Percentiles rank a stretch among this genome's conserved stretches.
Conservation (phyloP, 805 yeast species). For the Candida endomychidarum region DNA sequence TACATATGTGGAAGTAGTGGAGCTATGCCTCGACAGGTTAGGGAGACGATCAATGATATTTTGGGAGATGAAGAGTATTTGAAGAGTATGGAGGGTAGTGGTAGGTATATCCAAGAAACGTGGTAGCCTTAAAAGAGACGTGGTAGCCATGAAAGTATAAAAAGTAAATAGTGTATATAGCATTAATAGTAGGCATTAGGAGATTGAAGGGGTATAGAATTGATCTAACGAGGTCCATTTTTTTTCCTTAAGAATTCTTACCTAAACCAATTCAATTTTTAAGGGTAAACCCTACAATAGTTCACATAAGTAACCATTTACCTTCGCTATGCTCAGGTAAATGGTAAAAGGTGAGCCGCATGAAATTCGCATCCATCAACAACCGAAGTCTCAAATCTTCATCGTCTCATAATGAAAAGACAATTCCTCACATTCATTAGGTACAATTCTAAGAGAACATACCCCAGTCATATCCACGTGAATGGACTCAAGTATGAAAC, state of each 20-base stretch:
- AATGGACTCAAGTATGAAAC: slow-evolving; percentile 53
- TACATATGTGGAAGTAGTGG: slow-evolving; percentile 94
- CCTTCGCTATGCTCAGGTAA: too few relatives aligned
- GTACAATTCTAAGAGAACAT: slow-evolving; percentile 3
- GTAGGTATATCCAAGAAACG: slow-evolving; percentile 82
- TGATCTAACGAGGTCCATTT: too few relatives aligned
- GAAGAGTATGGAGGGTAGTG: slow-evolving; percentile 56
- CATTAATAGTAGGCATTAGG: too few relatives aligned
- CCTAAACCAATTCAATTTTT: too few relatives aligned
- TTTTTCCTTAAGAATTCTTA: too few relatives aligned
- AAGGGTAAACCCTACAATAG: too few relatives aligned
- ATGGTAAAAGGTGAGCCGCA: too few relatives aligned
- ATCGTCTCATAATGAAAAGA: not conserved
- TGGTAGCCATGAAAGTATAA: not conserved
- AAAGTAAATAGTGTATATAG: too few relatives aligned
- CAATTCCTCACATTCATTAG: slow-evolving; percentile 1
- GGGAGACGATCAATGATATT: slow-evolving; percentile 73
- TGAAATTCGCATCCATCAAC: too few relatives aligned
- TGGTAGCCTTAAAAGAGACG: slow-evolving; percentile 51
- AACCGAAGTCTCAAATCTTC: too few relatives aligned
- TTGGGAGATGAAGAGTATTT: slow-evolving; percentile 43
- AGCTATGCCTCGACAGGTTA: slow-evolving; percentile 85
- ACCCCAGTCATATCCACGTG: slow-evolving; percentile 33
- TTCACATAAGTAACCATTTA: too few relatives aligned
- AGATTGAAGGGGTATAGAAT: too few relatives aligned